Conservation (phyloP, 139 green algal species). For the Coelastrella sp. region DNA sequence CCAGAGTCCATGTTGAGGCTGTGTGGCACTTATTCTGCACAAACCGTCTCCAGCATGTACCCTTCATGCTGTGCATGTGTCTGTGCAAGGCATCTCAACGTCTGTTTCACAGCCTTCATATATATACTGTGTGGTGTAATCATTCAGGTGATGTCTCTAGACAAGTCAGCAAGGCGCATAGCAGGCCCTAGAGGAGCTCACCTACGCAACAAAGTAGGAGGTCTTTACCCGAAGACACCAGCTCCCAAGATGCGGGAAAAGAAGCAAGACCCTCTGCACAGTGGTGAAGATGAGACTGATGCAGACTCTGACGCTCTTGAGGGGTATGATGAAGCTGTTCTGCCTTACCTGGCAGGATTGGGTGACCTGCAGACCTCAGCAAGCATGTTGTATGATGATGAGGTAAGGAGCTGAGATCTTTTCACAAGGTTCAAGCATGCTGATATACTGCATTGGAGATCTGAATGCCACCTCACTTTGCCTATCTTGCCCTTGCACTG, state of each 20-base stretch:
- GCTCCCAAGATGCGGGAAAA: neutral
- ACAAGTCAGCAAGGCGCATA: neutral
- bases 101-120: too few species aligned
- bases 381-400: constrained; percentile 33
- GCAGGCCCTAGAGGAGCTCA: neutral
- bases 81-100: too few species aligned
- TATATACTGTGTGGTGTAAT: too few species aligned
- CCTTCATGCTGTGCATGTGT: too few species aligned
- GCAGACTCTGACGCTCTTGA: neutral
- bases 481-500: too few species aligned
- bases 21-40: too few species aligned
- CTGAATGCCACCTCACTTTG: too few species aligned
- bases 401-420: neutral
- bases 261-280: neutral
- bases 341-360: neutral
- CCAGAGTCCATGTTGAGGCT: too few species aligned
- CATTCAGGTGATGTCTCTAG: neutral
- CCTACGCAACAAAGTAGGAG: neutral
- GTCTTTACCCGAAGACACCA: neutral
- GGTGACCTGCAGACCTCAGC: constrained; percentile 20
- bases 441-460: neutral
- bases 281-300: neutral
- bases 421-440: neutral
- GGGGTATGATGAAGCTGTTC: constrained; percentile 1
- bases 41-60: too few species aligned